These are phyloP conservation scores for Penicillium brasilianum DNA, from an alignment of 2,329 filamentous ascomycete genomes.

Conservation along the genomic window DNA sequence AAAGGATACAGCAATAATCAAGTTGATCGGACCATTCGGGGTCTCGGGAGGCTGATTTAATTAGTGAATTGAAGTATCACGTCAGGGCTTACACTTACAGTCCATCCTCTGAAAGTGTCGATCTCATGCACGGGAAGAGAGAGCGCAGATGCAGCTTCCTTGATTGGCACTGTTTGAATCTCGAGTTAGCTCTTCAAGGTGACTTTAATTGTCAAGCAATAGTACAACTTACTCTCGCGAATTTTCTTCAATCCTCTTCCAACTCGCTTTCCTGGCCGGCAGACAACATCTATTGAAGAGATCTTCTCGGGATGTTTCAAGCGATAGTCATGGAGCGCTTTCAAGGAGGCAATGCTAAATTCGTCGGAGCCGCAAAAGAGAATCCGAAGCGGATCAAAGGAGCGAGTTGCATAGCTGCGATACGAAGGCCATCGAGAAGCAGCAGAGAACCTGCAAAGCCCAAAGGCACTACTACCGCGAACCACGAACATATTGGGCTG, in stretches of 20 bases:
- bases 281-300: constrained; percentile 82
- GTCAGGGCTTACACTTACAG: constrained; percentile 54
- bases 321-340: constrained; percentile 69
- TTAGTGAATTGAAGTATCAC: constrained; percentile 21
- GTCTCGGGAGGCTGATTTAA: constrained; percentile 58
- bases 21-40: constrained; percentile 61
- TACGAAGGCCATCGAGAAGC: constrained; percentile 16
- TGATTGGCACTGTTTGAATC: constrained; percentile 69
- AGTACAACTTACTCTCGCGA: constrained; percentile 61
- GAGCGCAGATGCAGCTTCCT: constrained; percentile 66
- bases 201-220: neutral
- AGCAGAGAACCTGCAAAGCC: constrained; percentile 28
- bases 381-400: constrained; percentile 70
- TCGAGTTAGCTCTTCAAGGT: constrained; percentile 11
- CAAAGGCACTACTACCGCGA: constrained; percentile 28
- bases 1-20: constrained; percentile 93
- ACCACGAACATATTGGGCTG: constrained; percentile 33
- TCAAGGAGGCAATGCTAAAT: constrained; percentile 81
- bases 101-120: constrained; percentile 83
- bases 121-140: constrained; percentile 72
- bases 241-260: constrained; percentile 75
- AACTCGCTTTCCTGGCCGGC: constrained; percentile 75
- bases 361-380: constrained; percentile 94
- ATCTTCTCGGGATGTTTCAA: constrained; percentile 60
- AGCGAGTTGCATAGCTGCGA: constrained; percentile 38